Conservation (phyloP, 208 protist species). For the Tritrichomonas foetus region DNA sequence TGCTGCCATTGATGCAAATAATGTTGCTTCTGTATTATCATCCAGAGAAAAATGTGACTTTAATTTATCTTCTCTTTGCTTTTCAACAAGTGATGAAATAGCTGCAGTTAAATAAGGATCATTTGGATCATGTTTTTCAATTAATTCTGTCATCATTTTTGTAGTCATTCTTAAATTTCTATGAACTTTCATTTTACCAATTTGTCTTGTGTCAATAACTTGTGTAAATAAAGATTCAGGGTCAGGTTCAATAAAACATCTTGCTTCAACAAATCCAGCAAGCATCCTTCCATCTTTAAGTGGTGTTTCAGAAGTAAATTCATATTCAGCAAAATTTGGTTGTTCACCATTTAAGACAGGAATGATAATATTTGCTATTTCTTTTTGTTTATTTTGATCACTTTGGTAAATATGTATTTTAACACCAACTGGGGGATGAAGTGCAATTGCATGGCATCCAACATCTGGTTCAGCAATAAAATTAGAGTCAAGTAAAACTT, state of each 20-base stretch:
- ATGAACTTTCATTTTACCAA: too few relatives aligned
- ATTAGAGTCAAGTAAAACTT: too few relatives aligned
- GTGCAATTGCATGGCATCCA: too few relatives aligned
- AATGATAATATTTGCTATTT: neutral
- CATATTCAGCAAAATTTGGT: neutral
- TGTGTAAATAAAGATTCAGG: too few relatives aligned
- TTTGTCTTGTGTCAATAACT: too few relatives aligned
- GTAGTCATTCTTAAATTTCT: too few relatives aligned
- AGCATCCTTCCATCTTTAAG: neutral
- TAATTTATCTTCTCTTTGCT: neutral
- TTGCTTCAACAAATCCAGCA: neutral
- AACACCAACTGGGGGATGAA: too few relatives aligned
- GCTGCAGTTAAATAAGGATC: neutral
- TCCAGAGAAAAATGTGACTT: neutral
- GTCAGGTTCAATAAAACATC: neutral
- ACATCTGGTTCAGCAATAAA: too few relatives aligned
- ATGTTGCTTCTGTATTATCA: neutral
- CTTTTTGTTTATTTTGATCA: too few relatives aligned
- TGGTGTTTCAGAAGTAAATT: neutral
- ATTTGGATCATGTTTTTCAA: slow-evolving; percentile 2
- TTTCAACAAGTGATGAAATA: neutral
- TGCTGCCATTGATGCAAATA: neutral
- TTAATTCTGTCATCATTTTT: neutral
- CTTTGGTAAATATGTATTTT: too few relatives aligned
- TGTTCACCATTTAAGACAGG: neutral